phyloP scores from a whole-genome alignment of 2,329 filamentous ascomycete genomes.

The Scytalidium lignicola region DNA sequence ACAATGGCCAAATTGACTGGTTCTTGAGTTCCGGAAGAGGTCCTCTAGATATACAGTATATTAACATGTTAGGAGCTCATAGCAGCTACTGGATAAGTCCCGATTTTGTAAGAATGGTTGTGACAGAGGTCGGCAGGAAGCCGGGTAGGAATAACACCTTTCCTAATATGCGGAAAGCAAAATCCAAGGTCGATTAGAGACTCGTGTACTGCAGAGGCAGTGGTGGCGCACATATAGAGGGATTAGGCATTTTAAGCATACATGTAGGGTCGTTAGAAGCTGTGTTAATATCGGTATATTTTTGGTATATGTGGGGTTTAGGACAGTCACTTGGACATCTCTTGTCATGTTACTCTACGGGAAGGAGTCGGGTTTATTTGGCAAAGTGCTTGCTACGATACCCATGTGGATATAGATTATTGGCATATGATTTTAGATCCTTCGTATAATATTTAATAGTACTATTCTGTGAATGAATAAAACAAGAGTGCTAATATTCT shows the following conservation, averaged over 20 bases:
- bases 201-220: too few species aligned
- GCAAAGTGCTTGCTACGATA: neutral
- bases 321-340: neutral
- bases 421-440: neutral
- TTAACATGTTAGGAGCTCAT: constrained; percentile 95
- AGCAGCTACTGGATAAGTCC: constrained; percentile 86
- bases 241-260: neutral
- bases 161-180: constrained; percentile 44
- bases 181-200: neutral
- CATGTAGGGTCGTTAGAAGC: neutral
- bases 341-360: neutral
- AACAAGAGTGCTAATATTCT: neutral
- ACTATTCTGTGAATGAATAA: too few species aligned
- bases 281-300: neutral
- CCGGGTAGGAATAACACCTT: constrained; percentile 59
- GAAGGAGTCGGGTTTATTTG: neutral
- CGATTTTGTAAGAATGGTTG: constrained; percentile 87
- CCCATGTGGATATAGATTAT: neutral
- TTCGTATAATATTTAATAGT: neutral
- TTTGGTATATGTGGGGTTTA: neutral
- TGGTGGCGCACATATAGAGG: too few species aligned
- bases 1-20: constrained; percentile 94
- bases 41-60: constrained; percentile 87
- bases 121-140: constrained; percentile 76
- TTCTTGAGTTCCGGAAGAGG: constrained; percentile 80